Evolutionary conservation across 805 yeast genomes (phyloP).

Genomic region (Wickerhamomyces bovis): DNA sequence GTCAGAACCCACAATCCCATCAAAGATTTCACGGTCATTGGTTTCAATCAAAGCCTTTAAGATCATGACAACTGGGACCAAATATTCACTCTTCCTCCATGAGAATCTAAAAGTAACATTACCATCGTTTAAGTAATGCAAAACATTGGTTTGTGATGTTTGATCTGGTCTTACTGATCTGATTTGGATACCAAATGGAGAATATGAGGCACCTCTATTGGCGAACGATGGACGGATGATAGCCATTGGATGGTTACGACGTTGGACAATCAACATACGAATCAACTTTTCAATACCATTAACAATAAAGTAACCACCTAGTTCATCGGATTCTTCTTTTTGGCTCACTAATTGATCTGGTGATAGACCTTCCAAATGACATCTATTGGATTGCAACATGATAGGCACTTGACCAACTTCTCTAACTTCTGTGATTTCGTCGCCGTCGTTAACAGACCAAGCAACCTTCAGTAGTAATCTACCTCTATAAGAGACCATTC

Average conservation of each 20-base stretch:
- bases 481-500: conserved; percentile 77
- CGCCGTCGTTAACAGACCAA: conserved; percentile 87
- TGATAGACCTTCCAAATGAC: conserved; percentile 79
- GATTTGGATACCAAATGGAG: conserved; percentile 88
- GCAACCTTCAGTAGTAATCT: conserved; percentile 70
- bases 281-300: conserved; percentile 95
- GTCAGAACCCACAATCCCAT: conserved; percentile 92
- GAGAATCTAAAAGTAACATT: conserved; percentile 94
- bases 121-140: conserved; percentile 93
- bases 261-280: conserved; percentile 96
- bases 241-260: conserved; percentile 98
- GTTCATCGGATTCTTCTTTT: conserved; percentile 90
- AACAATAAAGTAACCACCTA: conserved; percentile 91
- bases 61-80: conserved; percentile 90
- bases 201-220: conserved; percentile 88
- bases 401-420: conserved; percentile 90
- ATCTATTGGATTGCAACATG: conserved; percentile 86
- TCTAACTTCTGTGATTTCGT: conserved; percentile 71
- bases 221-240: conserved; percentile 90
- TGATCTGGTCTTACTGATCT: conserved; percentile 95
- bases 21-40: conserved; percentile 91
- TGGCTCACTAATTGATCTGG: conserved; percentile 73
- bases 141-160: conserved; percentile 95
- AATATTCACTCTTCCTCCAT: conserved; percentile 93
- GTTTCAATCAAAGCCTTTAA: conserved; percentile 86